A percentile compares a stretch with the other conserved stretches of the same genome.
phyloP scores from a whole-genome alignment of 108 stramenopile species.

The Stephanodiscus minutulus region DNA sequence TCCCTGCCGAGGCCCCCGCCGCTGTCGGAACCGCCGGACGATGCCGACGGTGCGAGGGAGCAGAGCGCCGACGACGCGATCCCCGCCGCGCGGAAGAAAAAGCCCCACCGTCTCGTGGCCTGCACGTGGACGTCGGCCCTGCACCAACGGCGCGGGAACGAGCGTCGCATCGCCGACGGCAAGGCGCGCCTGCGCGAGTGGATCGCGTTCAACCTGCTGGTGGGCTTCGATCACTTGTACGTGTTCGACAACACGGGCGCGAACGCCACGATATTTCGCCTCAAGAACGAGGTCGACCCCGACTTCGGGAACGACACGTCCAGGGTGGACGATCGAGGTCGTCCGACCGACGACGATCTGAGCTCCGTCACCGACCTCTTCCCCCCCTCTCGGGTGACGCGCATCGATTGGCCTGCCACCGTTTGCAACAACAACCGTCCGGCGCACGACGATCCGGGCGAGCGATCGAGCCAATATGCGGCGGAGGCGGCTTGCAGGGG shows the following conservation, averaged over 20 bases:
- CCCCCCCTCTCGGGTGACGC: conserved; percentile 55
- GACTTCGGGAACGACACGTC: conserved; percentile 3
- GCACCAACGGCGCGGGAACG: conserved; percentile 66
- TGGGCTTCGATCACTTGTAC: conserved; percentile 53
- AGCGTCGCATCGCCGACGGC: conserved; percentile 43
- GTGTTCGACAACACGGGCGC: conserved; percentile 54
- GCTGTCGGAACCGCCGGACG: background rate
- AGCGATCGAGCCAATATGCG: conserved; percentile 51
- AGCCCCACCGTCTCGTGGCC: conserved; percentile 57
- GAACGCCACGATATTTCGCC: conserved; percentile 51
- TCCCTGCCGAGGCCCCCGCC: conserved; percentile 6
- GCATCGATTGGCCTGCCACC: conserved; percentile 57
- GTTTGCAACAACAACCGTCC: conserved; percentile 59
- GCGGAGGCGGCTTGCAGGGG: conserved; percentile 54
- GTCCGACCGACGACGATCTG: conserved; percentile 36
- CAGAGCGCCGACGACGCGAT: conserved; percentile 1
- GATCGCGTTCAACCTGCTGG: conserved; percentile 42
- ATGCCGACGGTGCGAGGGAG: background rate
- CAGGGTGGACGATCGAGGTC: background rate
- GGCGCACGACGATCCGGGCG: conserved; percentile 55
- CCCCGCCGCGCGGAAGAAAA: conserved; percentile 6
- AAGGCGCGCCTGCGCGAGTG: conserved; percentile 51
- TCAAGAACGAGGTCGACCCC: conserved; percentile 45
- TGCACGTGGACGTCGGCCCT: conserved; percentile 76
- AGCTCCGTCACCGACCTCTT: conserved; percentile 58